Conservation (phyloP, 257 asterid genomes). For the Asclepias syriaca region DNA sequence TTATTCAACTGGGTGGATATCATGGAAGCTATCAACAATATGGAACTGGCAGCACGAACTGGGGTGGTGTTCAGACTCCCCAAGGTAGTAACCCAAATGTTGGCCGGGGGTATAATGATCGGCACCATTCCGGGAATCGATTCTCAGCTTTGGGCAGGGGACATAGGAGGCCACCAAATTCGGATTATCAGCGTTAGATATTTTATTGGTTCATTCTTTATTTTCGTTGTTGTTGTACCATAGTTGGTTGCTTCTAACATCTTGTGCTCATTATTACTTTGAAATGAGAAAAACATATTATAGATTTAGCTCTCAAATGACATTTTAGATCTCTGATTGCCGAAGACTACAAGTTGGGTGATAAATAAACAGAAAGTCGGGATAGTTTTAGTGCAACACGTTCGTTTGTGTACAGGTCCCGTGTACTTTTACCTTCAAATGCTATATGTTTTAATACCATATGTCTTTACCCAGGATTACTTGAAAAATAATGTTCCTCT, state of each 20-base stretch:
- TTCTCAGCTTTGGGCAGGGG: slow-evolving; percentile 59
- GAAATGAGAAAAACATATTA: too few relatives aligned
- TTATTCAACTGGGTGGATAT: slow-evolving; percentile 40
- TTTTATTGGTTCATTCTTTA: neutral
- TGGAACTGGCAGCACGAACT: slow-evolving; percentile 31
- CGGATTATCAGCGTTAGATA: slow-evolving; percentile 46
- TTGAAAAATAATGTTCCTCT: neutral
- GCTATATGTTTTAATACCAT: neutral
- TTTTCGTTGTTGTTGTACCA: slow-evolving; percentile 23
- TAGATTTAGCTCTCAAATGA: neutral
- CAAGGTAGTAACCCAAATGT: slow-evolving; percentile 29
- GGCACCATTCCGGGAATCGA: slow-evolving; percentile 52
- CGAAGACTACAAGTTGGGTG: neutral
- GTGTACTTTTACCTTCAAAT: neutral
- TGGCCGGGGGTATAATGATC: slow-evolving; percentile 44
- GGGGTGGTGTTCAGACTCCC: slow-evolving; percentile 32
- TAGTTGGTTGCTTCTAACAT: slow-evolving; percentile 9
- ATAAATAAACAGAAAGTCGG: neutral
- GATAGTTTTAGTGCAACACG: neutral
- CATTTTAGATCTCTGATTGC: neutral
- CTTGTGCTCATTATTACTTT: neutral
- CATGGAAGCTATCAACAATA: slow-evolving; percentile 31
- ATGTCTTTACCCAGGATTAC: neutral
- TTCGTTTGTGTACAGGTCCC: neutral
- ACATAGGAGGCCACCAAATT: slow-evolving; percentile 52